These are phyloP conservation scores for Stenocarpella maydis DNA, from an alignment of 2,329 filamentous ascomycete species.

Conservation along the genomic window DNA sequence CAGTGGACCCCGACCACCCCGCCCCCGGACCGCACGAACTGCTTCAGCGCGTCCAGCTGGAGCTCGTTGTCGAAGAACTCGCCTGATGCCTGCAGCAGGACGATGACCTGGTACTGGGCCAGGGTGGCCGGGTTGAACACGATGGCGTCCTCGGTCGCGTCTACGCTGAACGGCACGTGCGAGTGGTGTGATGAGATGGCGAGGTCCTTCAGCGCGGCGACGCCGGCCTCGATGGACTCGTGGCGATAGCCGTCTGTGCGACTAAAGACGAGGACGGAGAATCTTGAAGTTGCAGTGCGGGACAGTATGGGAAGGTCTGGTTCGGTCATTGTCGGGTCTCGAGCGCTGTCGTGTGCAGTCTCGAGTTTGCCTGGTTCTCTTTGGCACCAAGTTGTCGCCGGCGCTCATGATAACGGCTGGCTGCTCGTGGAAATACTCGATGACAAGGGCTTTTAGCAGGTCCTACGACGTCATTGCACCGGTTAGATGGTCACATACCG, in stretches of 20 bases:
- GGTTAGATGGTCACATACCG: neutral
- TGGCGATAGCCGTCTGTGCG: conserved; percentile 51
- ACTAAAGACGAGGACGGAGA: conserved; percentile 50
- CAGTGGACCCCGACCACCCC: conserved; percentile 53
- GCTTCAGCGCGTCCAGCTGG: conserved; percentile 46
- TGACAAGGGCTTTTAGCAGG: neutral
- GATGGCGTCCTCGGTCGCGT: conserved; percentile 48
- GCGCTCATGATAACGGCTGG: neutral
- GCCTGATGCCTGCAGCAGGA: conserved; percentile 51
- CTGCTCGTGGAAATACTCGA: neutral
- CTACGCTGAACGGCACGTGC: conserved; percentile 43
- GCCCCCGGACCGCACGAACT: conserved; percentile 46
- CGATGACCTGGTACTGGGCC: conserved; percentile 45
- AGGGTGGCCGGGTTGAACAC: conserved; percentile 44
- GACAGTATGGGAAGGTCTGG: conserved; percentile 3
- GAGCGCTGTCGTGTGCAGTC: neutral
- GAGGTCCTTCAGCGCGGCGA: conserved; percentile 44
- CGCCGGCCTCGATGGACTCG: conserved; percentile 48
- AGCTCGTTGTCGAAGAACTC: conserved; percentile 44
- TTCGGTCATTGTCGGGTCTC: neutral
- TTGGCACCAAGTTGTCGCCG: neutral
- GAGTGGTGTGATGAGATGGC: conserved; percentile 38
- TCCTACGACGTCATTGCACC: neutral
- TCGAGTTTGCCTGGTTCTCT: neutral
- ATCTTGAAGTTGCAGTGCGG: neutral